Base-by-base conservation (phyloP, 2,329 filamentous ascomycete species). In the Stagonosporopsis vannaccii region DNA sequence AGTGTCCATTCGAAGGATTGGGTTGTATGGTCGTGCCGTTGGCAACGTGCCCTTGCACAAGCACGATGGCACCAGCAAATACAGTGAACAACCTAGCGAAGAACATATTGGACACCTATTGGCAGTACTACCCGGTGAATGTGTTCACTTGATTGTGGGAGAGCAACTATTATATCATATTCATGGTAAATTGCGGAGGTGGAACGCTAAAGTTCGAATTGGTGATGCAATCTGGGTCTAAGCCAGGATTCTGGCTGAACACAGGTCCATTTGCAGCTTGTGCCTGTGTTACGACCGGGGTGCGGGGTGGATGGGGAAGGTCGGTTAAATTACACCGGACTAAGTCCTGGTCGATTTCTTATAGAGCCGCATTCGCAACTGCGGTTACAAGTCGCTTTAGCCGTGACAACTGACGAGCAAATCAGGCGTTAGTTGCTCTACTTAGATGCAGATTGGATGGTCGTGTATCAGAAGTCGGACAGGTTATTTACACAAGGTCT, bases 1-100 rank as follows among this genome's bases (percentile, higher is more conserved):
- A 89, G 59, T 84, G 81, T 42, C 79, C 72, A 58, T 70, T 66
- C 9, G 63, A 55, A 22, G 70, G 70, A 22, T 53, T 58, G 4
- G 55, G 55, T 6, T 22, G 48, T 19, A 52, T 42, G 17, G 35
- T 17, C 15, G 26, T 52, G 33, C 28, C 19, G 20, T 37, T 39
- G 28, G 8, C 28, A 26, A 37, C 19, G 8, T 45, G 23, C 5
- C 47, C 47, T 8, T 35, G 36, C n/a, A 33, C 47, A 23, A 51
- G 25, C 28, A 41, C 26, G 11, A 41, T 33, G 33, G 55, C 39
- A 32, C 55, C 33, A 15, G 40, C 43, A 33, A 58, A 35, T 15
- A 41, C 28, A 8, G 30, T 43, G 17, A 40, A 44, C 30, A 58
- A 12, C 26, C n/a, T 49, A 26, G 44, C n/a, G n/a, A 52, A 45